Evolutionary conservation across 495 filamentous ascomycete genomes (phyloP), one percentile per base, ranked within the genome.

Genomic region (Corynascus novoguineensis): DNA sequence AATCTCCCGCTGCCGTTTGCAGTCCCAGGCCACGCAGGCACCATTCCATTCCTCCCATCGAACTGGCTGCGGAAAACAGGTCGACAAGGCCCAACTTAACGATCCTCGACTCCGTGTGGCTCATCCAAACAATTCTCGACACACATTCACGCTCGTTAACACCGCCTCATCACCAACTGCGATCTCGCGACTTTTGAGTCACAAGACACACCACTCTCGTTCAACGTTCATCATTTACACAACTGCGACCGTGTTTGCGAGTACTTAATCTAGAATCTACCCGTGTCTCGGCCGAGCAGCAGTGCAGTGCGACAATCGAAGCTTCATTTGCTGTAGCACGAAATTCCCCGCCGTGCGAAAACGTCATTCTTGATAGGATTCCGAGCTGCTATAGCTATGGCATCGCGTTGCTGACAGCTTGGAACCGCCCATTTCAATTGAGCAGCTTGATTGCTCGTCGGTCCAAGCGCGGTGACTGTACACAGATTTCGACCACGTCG

Each of bases 301-400:
- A 9, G 15, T 58, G 41, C 41, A n/a, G 55, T 53, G 59, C 53
- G 51, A 50, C 60, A 28, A 57, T 53, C n/a, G n/a, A n/a, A 51
- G 53, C 49, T 37, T 55, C 50, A 58, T 55, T 62, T 50, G 45
- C 50, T 9, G 41, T 29, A 46, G 19, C 41, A 31, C 51, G 29
- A 19, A 44, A 8, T 32, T 46, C 32, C 38, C 25, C 19, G 29
- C 29, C 59, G 40, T 55, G 19, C 55, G 24, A 42, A 5, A 57
- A 22, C 34, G 31, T 29, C 50, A 52, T 44, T 34, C 14, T 41
- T 40, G 38, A 53, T 21, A n/a, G 21, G 15, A 19, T 44, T 15
- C 17, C 37, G 37, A 41, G 37, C 22, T 44, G 24, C 22, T 19
- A 17, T 27, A 54, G 60, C 51, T 63, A 70, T 70, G 67, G 65